Conservation (phyloP, 768 basidiomycete species). For the Lactarius sanguifluus region DNA sequence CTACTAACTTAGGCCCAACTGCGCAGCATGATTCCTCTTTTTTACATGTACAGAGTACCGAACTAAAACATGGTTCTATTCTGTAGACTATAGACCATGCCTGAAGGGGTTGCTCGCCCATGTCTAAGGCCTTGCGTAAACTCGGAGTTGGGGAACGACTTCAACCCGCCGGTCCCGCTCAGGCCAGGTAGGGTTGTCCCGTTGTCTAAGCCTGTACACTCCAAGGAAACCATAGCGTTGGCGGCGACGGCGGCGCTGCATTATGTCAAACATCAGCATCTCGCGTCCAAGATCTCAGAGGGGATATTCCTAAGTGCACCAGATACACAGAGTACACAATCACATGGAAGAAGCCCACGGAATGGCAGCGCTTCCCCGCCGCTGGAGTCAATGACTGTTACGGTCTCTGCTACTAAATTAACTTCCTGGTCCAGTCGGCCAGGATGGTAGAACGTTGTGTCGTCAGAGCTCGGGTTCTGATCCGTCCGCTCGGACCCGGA, state of each 20-base stretch:
- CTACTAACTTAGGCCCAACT: not conserved
- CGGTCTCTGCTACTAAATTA: not conserved
- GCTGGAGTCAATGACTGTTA: not conserved
- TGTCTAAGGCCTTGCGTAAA: not conserved
- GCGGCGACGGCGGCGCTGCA: slow-evolving; percentile 5
- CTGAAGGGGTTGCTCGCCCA: not conserved
- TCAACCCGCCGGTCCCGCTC: not conserved
- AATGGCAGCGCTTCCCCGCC: not conserved
- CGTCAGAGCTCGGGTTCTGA: not conserved
- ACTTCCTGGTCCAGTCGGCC: not conserved
- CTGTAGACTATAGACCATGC: not conserved
- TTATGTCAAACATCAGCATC: not conserved
- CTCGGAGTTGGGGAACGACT: not conserved
- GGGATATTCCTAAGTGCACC: slow-evolving; percentile 9
- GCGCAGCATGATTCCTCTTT: not conserved
- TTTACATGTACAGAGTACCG: not conserved
- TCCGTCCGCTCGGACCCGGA: not conserved
- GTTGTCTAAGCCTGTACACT: not conserved
- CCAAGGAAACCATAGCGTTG: slow-evolving; percentile 8
- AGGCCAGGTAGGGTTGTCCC: not conserved
- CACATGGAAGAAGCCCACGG: not conserved
- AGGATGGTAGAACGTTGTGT: not conserved
- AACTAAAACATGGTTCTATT: not conserved
- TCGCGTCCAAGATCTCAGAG: not conserved
- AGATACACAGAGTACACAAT: slow-evolving; percentile 8